Conservation (phyloP, 768 basidiomycete genomes). For the Porpolomopsis calyptriformis region DNA sequence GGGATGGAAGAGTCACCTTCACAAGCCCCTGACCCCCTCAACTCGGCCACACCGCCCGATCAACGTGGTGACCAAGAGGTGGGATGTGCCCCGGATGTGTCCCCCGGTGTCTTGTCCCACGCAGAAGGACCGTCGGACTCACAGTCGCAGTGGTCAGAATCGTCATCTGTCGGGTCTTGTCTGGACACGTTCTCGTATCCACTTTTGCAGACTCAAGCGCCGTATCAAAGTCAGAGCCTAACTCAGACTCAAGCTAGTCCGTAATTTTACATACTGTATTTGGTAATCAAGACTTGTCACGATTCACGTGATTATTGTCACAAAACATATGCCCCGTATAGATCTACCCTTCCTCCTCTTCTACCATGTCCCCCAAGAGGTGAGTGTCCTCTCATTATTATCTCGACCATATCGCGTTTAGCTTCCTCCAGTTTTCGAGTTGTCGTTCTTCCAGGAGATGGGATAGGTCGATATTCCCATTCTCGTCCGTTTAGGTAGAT, state of each 20-base stretch:
- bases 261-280: not conserved
- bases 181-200: too few species aligned
- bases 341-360: not conserved
- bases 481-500: not conserved
- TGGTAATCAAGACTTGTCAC: not conserved
- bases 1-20: too few species aligned
- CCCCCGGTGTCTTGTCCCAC: too few species aligned
- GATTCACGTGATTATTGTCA: not conserved
- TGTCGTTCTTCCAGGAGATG: conserved; percentile 89
- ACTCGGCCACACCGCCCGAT: too few species aligned
- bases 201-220: not conserved
- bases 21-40: too few species aligned
- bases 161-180: too few species aligned
- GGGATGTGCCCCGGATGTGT: too few species aligned
- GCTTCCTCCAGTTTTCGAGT: conserved; percentile 61
- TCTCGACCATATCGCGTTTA: not conserved
- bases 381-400: conserved; percentile 15
- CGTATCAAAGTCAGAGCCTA: conserved; percentile 1
- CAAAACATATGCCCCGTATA: not conserved
- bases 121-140: too few species aligned
- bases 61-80: too few species aligned
- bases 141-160: too few species aligned
- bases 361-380: conserved; percentile 36
- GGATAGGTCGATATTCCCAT: conserved; percentile 59
- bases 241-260: not conserved